A percentile compares a stretch with the other conserved stretches of the same genome.
These are phyloP conservation scores for Conticribra guillardii DNA, from an alignment of 108 stramenopile species.

Conservation along the genomic window DNA sequence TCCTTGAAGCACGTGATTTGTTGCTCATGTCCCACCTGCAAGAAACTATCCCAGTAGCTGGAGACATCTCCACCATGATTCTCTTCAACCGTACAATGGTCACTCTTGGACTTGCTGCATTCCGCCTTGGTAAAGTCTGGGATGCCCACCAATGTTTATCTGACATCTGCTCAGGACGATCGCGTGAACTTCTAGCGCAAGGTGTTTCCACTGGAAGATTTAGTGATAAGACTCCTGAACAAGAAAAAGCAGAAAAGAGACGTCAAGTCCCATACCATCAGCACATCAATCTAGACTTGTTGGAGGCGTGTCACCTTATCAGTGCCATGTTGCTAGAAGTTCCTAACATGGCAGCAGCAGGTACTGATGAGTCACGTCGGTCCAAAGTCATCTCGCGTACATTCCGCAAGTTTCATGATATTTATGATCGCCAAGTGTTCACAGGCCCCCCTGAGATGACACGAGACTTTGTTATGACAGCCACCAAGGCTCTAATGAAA, in stretches of 20 bases:
- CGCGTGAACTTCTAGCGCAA: conserved; percentile 96
- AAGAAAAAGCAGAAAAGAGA: conserved; percentile 98
- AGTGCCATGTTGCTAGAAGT: conserved; percentile 98
- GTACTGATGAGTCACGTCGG: conserved; percentile 56
- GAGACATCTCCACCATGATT: conserved; percentile 94
- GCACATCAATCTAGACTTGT: conserved; percentile 95
- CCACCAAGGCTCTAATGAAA: conserved; percentile 84
- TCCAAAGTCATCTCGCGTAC: conserved; percentile 84
- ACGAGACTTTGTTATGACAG: conserved; percentile 95
- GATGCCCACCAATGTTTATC: conserved; percentile 96
- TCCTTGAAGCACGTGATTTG: conserved; percentile 95
- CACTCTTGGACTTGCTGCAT: conserved; percentile 96
- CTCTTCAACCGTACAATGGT: conserved; percentile 98
- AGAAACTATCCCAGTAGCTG: conserved; percentile 69
- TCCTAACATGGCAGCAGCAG: conserved; percentile 92
- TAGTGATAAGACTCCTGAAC: conserved; percentile 91
- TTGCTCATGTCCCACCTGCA: conserved; percentile 98
- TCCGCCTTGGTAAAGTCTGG: conserved; percentile 92
- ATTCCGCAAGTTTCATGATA: conserved; percentile 94
- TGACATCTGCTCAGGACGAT: conserved; percentile 90
- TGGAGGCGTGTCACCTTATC: conserved; percentile 96
- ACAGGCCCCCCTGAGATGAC: conserved; percentile 98
- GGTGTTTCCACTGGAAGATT: conserved; percentile 81
- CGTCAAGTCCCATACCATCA: conserved; percentile 96
- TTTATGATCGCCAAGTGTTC: conserved; percentile 95